Evolutionary conservation across 2,329 filamentous ascomycete species (phyloP), one percentile per base, ranked within the genome.

Genomic region (Ampelomyces quisqualis): DNA sequence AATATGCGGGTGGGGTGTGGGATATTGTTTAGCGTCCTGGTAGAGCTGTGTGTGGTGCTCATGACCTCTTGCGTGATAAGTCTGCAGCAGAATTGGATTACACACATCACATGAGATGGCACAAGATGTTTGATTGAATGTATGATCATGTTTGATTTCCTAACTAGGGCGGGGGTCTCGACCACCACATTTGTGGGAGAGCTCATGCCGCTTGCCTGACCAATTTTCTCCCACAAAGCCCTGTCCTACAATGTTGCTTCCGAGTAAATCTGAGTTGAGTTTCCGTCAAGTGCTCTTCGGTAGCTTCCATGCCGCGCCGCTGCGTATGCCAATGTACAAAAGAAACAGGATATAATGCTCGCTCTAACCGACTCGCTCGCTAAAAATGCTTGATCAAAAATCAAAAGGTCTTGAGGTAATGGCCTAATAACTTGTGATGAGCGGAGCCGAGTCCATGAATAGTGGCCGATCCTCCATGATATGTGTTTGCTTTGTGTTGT

Each of bases 371-470:
- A 64, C 55, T 60, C 57, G 64, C 63, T 66, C 60, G 63, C 64
- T 67, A 49, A 28, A 64, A 63, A 60, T 64, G 61, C 60, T 65
- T 44, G 46, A 55, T 58, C 60, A 63, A 60, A 61, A 64, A 60
- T 59, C 48, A 58, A 45, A 56, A 66, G 57, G 58, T 62, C 58
- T 47, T 41, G 40, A 40, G 39, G 38, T 34, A 36, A 42, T 48
- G 55, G 55, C 60, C 58, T 68, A 70, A 51, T 64, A 70, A 57
- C 63, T 63, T 60, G 67, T 54, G 50, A 69, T 68, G 58, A 70
- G 58, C 58, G 67, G 67, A 40, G 64, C 57, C 26, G 62, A 62
- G 57, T 73, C 68, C 57, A 71, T 60, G 59, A 72, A 58, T 53
- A 70, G 67, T 40, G 56, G 56, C 58, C 68, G 64, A 56, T 64